Percentiles rank a stretch among this genome's conserved stretches.
Evolutionary conservation across 2,329 filamentous ascomycete genomes (phyloP).

Genomic region (Botrytis deweyae): DNA sequence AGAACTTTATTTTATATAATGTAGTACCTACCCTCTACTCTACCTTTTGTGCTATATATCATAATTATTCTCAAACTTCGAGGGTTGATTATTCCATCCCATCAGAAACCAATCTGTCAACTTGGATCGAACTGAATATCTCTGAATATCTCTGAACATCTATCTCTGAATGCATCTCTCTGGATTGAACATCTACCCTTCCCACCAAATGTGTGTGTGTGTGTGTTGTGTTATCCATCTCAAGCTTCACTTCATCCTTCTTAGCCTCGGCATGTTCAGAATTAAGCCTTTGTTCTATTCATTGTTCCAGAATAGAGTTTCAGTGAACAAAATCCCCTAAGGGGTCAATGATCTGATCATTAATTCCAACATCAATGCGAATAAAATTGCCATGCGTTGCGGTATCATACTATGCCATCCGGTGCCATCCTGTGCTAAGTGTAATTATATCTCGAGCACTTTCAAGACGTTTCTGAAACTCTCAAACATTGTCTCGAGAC

Average conservation of each 20-base stretch:
- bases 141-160: too few relatives aligned
- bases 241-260: neutral
- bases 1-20: neutral
- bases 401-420: neutral
- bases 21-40: too few relatives aligned
- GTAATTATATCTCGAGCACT: neutral
- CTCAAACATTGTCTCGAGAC: constrained; percentile 1
- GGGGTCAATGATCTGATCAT: constrained; percentile 7
- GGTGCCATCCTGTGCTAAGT: neutral
- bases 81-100: neutral
- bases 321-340: neutral
- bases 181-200: neutral
- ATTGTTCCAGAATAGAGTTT: constrained; percentile 10
- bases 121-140: neutral
- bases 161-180: too few relatives aligned
- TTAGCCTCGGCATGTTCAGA: neutral
- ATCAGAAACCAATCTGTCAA: neutral
- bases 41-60: too few relatives aligned
- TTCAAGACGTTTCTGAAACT: constrained; percentile 19
- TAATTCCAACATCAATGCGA: constrained; percentile 3
- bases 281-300: neutral
- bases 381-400: neutral
- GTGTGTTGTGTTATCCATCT: neutral
- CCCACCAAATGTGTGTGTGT: neutral
- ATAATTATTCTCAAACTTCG: too few relatives aligned